Evolutionary conservation across 2,329 filamentous ascomycete genomes (phyloP).

Genomic region (Lachnellula hyalina): DNA sequence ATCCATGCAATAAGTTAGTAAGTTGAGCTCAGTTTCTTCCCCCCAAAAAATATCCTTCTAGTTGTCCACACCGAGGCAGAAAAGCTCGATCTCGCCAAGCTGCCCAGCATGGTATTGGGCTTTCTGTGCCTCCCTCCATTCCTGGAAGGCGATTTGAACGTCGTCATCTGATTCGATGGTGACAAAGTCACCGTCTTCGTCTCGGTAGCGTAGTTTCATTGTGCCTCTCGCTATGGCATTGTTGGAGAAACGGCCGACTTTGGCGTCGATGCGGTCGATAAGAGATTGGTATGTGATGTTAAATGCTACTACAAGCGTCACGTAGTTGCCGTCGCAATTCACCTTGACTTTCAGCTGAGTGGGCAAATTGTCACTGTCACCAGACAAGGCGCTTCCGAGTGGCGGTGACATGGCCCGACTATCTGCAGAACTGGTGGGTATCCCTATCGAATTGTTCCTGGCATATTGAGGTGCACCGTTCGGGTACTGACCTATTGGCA

Average conservation of each 20-base stretch:
- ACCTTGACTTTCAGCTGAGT: conserved; percentile 94
- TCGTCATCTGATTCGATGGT: conserved; percentile 95
- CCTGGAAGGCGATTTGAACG: conserved; percentile 90
- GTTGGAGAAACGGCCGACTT: conserved; percentile 79
- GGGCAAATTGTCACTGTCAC: conserved; percentile 46
- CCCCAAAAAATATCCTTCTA: conserved; percentile 9
- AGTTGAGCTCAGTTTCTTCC: conserved; percentile 7
- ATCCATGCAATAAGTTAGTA: not conserved
- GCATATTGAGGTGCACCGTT: conserved; percentile 31
- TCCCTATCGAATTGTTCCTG: conserved; percentile 24
- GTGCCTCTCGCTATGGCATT: conserved; percentile 78
- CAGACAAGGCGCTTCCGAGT: conserved; percentile 27
- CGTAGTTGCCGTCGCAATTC: conserved; percentile 84
- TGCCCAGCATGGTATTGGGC: conserved; percentile 58
- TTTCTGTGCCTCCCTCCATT: conserved; percentile 76
- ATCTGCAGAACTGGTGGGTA: conserved; percentile 30
- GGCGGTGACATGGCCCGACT: conserved; percentile 42
- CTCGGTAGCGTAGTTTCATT: conserved; percentile 82
- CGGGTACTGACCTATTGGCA: conserved; percentile 38
- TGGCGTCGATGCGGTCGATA: conserved; percentile 92
- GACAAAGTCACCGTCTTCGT: conserved; percentile 89
- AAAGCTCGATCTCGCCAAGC: conserved; percentile 86
- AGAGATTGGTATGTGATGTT: conserved; percentile 93
- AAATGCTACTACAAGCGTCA: conserved; percentile 92
- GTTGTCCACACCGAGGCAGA: conserved; percentile 53